These are phyloP conservation scores for Cryptococcus sp. DNA, from an alignment of 1,284 basidiomycete genomes.

Conservation along the genomic window DNA sequence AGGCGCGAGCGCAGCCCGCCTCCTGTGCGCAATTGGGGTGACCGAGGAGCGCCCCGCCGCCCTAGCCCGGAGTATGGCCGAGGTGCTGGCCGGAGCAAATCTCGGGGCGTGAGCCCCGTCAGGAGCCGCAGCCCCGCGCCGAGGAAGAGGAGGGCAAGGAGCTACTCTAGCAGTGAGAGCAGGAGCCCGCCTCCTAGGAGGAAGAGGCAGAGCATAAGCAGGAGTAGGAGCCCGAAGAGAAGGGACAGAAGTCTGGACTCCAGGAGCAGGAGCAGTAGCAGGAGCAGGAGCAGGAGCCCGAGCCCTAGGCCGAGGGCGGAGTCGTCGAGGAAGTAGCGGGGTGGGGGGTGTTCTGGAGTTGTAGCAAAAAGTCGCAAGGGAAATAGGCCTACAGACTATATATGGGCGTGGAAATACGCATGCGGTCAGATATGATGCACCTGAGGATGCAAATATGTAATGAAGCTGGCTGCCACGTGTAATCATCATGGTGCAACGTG, in stretches of 20 bases:
- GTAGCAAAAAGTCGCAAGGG: neutral
- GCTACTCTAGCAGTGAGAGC: constrained; percentile 1
- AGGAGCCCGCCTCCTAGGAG: constrained; percentile 16
- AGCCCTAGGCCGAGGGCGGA: neutral
- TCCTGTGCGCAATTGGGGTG: constrained; percentile 14
- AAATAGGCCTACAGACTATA: no score
- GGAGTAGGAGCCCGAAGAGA: constrained; percentile 14
- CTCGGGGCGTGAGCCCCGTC: constrained; percentile 8
- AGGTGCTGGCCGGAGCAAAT: constrained; percentile 11
- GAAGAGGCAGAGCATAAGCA: constrained; percentile 14
- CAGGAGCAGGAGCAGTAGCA: neutral
- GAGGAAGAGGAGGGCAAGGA: constrained; percentile 8
- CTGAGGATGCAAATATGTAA: no score
- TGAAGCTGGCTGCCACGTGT: no score
- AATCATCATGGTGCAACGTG: no score
- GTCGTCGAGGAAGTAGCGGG: neutral
- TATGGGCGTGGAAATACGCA: no score
- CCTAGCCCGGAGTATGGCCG: constrained; percentile 15
- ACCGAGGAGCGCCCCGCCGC: constrained; percentile 16
- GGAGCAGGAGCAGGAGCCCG: neutral
- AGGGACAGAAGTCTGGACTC: neutral
- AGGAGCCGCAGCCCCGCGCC: constrained; percentile 3
- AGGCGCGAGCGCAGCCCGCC: constrained; percentile 17
- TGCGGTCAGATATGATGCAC: no score
- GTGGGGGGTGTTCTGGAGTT: neutral